These are phyloP conservation scores for Aspergillus kassunensis DNA, from an alignment of 495 filamentous ascomycete genomes.

Conservation along the genomic window DNA sequence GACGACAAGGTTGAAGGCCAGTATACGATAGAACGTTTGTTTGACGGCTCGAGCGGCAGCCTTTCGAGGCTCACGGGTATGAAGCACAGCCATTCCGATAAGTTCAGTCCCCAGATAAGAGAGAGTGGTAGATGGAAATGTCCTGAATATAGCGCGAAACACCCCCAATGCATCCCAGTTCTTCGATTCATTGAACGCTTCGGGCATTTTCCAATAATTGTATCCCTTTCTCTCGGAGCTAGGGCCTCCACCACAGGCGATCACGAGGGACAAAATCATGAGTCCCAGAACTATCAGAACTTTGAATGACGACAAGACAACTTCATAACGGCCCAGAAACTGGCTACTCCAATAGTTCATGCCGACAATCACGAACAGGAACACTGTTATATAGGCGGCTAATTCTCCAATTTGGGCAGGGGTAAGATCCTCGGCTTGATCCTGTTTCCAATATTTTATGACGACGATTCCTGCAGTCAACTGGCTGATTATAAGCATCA, in stretches of 20 bases:
- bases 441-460: slow-evolving; percentile 61
- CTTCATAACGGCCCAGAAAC: slow-evolving; percentile 49
- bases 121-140: slow-evolving; percentile 71
- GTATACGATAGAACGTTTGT: slow-evolving; percentile 75
- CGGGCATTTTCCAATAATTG: slow-evolving; percentile 59
- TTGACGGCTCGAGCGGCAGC: slow-evolving; percentile 69
- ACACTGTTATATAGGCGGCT: slow-evolving; percentile 69
- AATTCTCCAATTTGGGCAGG: slow-evolving; percentile 56
- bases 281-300: slow-evolving; percentile 64
- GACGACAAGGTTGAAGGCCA: slow-evolving; percentile 66
- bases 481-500: slow-evolving; percentile 75
- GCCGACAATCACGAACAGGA: slow-evolving; percentile 56
- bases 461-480: slow-evolving; percentile 70
- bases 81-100: slow-evolving; percentile 59
- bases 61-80: slow-evolving; percentile 66
- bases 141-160: slow-evolving; percentile 68
- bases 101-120: slow-evolving; percentile 82
- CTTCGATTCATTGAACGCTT: slow-evolving; percentile 23
- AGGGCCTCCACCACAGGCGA: slow-evolving; percentile 66
- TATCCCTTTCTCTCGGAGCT: slow-evolving; percentile 63
- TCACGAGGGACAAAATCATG: slow-evolving; percentile 62
- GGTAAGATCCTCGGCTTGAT: too few relatives aligned
- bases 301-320: slow-evolving; percentile 57
- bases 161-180: slow-evolving; percentile 23
- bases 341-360: slow-evolving; percentile 56